These are phyloP conservation scores for Pythium aristosporum DNA, from an alignment of 352 stramenopile genomes.

Conservation along the genomic window DNA sequence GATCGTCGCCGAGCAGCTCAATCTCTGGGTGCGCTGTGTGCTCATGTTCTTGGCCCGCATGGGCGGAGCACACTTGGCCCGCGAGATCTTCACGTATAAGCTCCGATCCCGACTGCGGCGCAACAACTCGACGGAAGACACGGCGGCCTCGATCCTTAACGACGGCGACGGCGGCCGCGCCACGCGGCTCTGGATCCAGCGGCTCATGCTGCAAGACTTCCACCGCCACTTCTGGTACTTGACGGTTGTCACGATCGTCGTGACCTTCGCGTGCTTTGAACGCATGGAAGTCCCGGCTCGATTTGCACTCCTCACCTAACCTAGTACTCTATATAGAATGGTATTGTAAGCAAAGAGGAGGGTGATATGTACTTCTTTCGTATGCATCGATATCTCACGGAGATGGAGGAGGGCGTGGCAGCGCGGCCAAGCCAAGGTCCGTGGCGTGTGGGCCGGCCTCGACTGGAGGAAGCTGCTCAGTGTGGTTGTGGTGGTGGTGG, in stretches of 20 bases:
- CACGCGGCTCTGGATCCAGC: constrained; percentile 76
- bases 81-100: constrained; percentile 87
- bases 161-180: constrained; percentile 60
- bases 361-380: neutral
- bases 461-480: too few relatives aligned
- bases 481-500: constrained; percentile 5
- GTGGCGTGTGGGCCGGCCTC: too few relatives aligned
- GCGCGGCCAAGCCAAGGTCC: neutral
- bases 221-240: constrained; percentile 87
- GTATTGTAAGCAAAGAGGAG: neutral
- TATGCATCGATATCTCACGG: constrained; percentile 15
- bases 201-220: constrained; percentile 86
- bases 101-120: constrained; percentile 50
- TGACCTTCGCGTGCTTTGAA: constrained; percentile 86
- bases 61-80: constrained; percentile 67
- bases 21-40: constrained; percentile 82
- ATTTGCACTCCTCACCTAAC: constrained; percentile 66
- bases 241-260: constrained; percentile 78
- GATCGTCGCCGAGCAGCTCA: constrained; percentile 67
- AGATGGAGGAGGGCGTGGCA: constrained; percentile 12
- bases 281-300: constrained; percentile 65
- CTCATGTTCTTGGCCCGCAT: constrained; percentile 83
- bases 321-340: neutral
- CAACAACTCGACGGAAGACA: constrained; percentile 18
- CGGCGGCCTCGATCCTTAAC: constrained; percentile 11